Conservation (phyloP, 2,329 filamentous ascomycete genomes). For the Fusarium humuli region DNA sequence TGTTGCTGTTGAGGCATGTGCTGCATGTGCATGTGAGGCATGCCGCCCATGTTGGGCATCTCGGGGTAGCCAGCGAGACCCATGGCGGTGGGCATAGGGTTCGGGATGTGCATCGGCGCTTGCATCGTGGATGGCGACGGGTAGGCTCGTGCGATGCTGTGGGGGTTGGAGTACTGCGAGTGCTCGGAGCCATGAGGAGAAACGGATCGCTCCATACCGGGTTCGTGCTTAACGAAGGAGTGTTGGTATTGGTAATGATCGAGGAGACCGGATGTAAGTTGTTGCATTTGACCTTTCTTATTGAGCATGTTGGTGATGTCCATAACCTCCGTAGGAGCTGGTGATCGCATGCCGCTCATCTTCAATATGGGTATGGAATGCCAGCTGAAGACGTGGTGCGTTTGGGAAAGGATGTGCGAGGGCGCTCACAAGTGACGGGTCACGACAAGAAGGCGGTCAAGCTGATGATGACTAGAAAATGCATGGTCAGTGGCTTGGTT, state of each 20-base stretch:
- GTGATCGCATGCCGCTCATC: constrained; percentile 56
- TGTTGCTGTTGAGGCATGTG: constrained; percentile 49
- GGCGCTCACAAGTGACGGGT: constrained; percentile 42
- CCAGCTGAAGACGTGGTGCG: constrained; percentile 39
- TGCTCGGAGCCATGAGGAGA: constrained; percentile 71
- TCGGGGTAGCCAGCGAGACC: constrained; percentile 57
- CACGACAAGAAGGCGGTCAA: constrained; percentile 44
- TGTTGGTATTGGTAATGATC: constrained; percentile 50
- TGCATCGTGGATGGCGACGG: constrained; percentile 67
- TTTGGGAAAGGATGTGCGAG: constrained; percentile 35
- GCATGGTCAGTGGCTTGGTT: constrained; percentile 35
- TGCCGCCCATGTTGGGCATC: constrained; percentile 56
- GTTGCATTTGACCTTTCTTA: constrained; percentile 58
- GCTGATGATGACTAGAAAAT: constrained; percentile 34
- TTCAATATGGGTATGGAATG: constrained; percentile 38
- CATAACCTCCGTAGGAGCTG: constrained; percentile 62
- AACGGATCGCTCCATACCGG: constrained; percentile 64
- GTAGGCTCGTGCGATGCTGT: constrained; percentile 62
- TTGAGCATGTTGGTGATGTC: constrained; percentile 66
- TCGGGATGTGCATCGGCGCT: constrained; percentile 60
- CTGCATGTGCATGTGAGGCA: constrained; percentile 54
- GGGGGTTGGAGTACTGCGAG: constrained; percentile 65
- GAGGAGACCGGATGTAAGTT: constrained; percentile 49
- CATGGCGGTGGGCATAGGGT: constrained; percentile 57
- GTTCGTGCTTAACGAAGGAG: constrained; percentile 52